Evolutionary conservation across 2,329 filamentous ascomycete genomes (phyloP).

Genomic region (Fusarium coicis): DNA sequence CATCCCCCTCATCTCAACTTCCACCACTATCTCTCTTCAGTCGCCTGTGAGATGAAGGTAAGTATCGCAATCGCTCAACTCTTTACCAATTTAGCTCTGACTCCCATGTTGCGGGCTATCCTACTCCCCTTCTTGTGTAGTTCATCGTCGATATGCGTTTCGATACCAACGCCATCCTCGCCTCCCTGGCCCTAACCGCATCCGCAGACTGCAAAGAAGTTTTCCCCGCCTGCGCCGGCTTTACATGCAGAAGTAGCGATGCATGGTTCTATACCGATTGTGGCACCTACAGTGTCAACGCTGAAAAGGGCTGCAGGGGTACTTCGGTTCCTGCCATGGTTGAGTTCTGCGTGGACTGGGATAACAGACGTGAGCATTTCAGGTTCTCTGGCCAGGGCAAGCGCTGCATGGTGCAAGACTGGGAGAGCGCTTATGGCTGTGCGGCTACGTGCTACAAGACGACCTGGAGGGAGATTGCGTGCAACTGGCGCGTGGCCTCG

Average conservation of each 20-base stretch:
- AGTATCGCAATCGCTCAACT: too few relatives aligned
- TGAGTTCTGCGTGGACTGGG: background rate
- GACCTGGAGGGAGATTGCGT: background rate
- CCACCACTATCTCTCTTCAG: too few relatives aligned
- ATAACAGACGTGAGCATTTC: background rate
- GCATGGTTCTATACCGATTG: background rate
- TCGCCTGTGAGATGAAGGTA: rapidly evolving
- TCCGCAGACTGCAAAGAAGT: background rate
- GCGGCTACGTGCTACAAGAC: background rate
- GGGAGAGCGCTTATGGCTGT: background rate
- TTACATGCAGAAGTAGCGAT: rapidly evolving
- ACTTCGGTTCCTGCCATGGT: background rate
- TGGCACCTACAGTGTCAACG: background rate
- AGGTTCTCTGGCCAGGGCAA: background rate
- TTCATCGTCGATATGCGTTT: background rate
- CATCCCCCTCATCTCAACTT: background rate
- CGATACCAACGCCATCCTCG: background rate
- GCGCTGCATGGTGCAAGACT: background rate
- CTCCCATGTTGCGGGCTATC: too few relatives aligned
- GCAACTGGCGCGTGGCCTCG: background rate
- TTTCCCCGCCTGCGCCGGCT: background rate
- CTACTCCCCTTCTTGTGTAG: too few relatives aligned
- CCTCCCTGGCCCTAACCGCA: background rate
- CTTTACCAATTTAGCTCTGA: background rate
- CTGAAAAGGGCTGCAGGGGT: background rate